These are phyloP conservation scores for Bromus sterilis DNA, from an alignment of 176 grass and related monocot species.

Conservation along the genomic window DNA sequence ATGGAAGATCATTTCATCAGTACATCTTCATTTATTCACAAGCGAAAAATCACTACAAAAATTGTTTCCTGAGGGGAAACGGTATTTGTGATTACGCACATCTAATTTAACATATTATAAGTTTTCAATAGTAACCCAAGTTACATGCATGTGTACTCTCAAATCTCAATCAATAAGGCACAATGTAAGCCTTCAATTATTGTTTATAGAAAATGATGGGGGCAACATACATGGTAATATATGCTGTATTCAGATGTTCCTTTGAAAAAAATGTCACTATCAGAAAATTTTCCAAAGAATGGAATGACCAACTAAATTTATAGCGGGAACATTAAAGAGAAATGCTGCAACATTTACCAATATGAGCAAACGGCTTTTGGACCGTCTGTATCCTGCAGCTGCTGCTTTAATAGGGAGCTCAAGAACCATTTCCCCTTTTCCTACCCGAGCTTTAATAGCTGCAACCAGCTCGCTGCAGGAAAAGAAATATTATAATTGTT, in stretches of 20 bases:
- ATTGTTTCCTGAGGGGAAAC: not conserved
- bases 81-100: not conserved
- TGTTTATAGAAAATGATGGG: not conserved
- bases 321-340: not conserved
- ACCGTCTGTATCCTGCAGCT: conserved; percentile 41
- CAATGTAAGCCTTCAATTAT: not conserved
- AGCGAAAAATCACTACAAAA: not conserved
- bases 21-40: not conserved
- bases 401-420: conserved; percentile 35
- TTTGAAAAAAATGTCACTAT: not conserved
- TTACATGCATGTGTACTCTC: not conserved
- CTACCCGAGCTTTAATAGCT: conserved; percentile 62
- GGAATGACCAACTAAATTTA: not conserved
- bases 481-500: conserved; percentile 2
- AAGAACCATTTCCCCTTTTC: conserved; percentile 72
- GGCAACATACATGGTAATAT: too few relatives aligned
- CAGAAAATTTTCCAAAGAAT: not conserved
- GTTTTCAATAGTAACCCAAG: too few relatives aligned
- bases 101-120: not conserved
- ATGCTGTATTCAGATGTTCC: too few relatives aligned
- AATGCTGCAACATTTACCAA: conserved; percentile 38
- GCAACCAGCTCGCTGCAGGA: conserved; percentile 74
- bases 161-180: not conserved
- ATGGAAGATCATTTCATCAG: not conserved
- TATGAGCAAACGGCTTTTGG: conserved; percentile 80